Evolutionary conservation across 192 early-diverging fungal species (phyloP).

Genomic region (Backusella psychrophila): DNA sequence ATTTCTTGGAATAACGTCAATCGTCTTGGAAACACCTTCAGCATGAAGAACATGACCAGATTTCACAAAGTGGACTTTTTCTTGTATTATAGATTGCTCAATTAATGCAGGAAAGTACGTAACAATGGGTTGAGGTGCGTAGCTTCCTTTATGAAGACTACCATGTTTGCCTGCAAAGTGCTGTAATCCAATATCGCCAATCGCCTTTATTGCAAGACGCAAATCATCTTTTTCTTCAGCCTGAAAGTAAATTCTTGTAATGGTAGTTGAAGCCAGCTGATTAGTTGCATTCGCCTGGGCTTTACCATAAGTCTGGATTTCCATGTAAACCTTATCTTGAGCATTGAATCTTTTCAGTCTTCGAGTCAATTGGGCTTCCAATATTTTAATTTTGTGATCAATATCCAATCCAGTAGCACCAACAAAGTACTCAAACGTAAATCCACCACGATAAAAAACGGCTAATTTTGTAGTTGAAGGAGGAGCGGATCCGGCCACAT

Average conservation of each 20-base stretch:
- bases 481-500: not conserved
- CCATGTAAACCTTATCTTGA: not conserved
- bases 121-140: not conserved
- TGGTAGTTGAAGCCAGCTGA: not conserved
- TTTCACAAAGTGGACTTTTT: not conserved
- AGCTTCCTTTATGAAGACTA: not conserved
- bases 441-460: not conserved
- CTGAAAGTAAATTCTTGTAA: not conserved
- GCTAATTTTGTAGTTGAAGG: not conserved
- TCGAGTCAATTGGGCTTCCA: not conserved
- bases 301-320: not conserved
- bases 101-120: not conserved
- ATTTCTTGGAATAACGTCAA: not conserved
- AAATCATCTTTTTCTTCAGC: not conserved
- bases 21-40: not conserved
- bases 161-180: not conserved
- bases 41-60: not conserved
- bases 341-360: not conserved
- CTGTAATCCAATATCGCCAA: not conserved
- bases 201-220: not conserved
- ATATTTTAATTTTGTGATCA: not conserved
- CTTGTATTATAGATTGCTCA: not conserved
- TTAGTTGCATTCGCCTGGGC: not conserved
- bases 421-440: not conserved
- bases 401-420: not conserved